Evolutionary conservation across 2,329 filamentous ascomycete genomes (phyloP), one percentile per base, ranked within the genome.

Genomic region (Fusarium subglutinans): DNA sequence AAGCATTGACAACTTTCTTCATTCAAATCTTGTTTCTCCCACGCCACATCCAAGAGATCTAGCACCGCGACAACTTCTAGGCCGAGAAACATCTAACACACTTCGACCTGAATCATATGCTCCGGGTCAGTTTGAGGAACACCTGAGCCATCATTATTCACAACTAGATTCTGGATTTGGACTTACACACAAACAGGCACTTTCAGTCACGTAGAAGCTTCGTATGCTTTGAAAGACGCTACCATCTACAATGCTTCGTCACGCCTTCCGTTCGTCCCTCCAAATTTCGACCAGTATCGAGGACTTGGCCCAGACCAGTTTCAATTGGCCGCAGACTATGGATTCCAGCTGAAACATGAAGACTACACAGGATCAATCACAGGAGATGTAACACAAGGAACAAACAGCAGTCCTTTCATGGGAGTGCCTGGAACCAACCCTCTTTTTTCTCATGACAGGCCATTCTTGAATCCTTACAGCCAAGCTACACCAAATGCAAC

Each of bases 1-100:
- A 26, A 77, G 80, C 9, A 78, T 86, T 24, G 81, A 82, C 45
- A 74, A 83, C 22, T 78, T 80, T 41, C 80, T 83, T 15, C 83
- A 84, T 56, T 80, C 84, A 22, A 85, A 82, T 65, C 72, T 84
- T 38, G 76, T 77, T 45, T 83, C 82, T n/a, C 82, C 82, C 10
- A 81, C 81, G 14, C 81, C 79, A 18, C 70, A 76, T 14, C 72
- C 78, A 3, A 77, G 79, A 70, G 80, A 81, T 41, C 43, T 80
- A 11, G 73, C 78, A 28, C 48, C 76, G 45, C 77, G 78, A 30
- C 69, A 77, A 6, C 76, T 79, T 28, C 59, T 74, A 20, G 30
- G 62, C 41, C 76, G 80, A 63, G 79, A 80, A 15, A 48, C 68
- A 33, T 61, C 57, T n/a, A 73, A 69, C 28, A 67, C 55, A 50